Conservation (phyloP, 495 filamentous ascomycete genomes). For the Physcia stellaris region DNA sequence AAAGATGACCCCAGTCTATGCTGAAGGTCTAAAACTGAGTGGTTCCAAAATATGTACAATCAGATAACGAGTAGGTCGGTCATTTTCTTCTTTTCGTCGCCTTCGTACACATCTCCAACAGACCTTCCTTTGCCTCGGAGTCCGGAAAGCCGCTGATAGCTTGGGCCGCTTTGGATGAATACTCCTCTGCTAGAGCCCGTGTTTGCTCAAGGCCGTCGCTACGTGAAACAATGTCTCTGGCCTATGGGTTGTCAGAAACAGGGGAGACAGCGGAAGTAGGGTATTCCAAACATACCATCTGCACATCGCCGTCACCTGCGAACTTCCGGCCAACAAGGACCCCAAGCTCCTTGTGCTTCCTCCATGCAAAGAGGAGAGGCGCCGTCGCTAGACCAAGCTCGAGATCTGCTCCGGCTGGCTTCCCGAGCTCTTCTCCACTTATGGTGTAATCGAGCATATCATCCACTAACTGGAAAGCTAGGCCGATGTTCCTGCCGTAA, state of each 20-base stretch:
- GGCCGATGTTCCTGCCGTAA: slow-evolving; percentile 82
- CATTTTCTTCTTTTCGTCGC: slow-evolving; percentile 81
- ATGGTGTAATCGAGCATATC: slow-evolving; percentile 97
- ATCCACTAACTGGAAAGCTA: slow-evolving; percentile 97
- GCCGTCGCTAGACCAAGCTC: slow-evolving; percentile 93
- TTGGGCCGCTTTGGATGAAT: slow-evolving; percentile 72
- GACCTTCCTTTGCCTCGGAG: slow-evolving; percentile 78
- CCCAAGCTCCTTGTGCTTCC: slow-evolving; percentile 71
- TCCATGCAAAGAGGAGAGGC: slow-evolving; percentile 91
- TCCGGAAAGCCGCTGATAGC: slow-evolving; percentile 75
- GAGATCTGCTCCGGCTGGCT: slow-evolving; percentile 87
- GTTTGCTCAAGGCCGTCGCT: slow-evolving; percentile 88
- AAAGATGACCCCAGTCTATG: too few species aligned
- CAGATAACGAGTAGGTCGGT: neutral
- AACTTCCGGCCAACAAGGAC: slow-evolving; percentile 88
- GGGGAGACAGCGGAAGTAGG: too few species aligned
- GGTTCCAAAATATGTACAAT: neutral
- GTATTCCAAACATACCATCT: slow-evolving; percentile 62
- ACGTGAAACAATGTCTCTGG: slow-evolving; percentile 64
- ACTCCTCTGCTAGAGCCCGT: slow-evolving; percentile 74
- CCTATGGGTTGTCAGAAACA: too few species aligned
- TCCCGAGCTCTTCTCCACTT: slow-evolving; percentile 70
- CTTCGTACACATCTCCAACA: slow-evolving; percentile 88
- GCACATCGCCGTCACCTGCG: slow-evolving; percentile 64
- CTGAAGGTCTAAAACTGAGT: neutral